Percentiles rank a stretch among this genome's conserved stretches.
These are phyloP conservation scores for Castanea crenata DNA, from an alignment of 306 rosid genomes.

Conservation along the genomic window DNA sequence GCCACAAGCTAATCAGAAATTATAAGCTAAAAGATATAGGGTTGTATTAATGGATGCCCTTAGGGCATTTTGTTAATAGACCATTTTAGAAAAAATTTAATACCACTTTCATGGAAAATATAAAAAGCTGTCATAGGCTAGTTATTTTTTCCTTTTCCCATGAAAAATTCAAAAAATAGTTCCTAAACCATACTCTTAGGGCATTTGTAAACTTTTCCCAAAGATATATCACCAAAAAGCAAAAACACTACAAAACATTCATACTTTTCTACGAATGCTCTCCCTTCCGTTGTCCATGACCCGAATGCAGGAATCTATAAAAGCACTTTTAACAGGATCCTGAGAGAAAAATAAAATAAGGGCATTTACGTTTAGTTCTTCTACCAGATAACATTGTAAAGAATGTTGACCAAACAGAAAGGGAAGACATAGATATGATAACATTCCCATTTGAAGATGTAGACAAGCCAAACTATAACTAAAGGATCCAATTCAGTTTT, in stretches of 20 bases:
- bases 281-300: constrained; percentile 83
- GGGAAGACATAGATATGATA: not conserved
- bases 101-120: too few relatives aligned
- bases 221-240: not conserved
- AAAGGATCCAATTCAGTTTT: constrained; percentile 1
- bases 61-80: too few relatives aligned
- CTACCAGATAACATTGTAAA: not conserved
- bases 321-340: constrained; percentile 78
- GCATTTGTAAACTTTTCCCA: not conserved
- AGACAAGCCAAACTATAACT: not conserved
- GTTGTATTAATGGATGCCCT: too few relatives aligned
- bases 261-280: constrained; percentile 61
- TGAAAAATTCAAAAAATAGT: too few relatives aligned
- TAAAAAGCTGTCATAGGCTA: too few relatives aligned
- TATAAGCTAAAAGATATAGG: not conserved
- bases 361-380: not conserved
- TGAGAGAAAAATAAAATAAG: constrained; percentile 26
- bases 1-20: constrained; percentile 1
- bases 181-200: too few relatives aligned
- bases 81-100: too few relatives aligned
- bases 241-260: constrained; percentile 9
- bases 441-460: not conserved
- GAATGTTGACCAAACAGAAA: not conserved
- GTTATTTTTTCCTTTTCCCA: too few relatives aligned
- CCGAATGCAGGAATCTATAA: constrained; percentile 69